A percentile compares a stretch with the other conserved stretches of the same genome.
Conservation (phyloP, 2,329 filamentous ascomycete species). For the Fusarium sp. region DNA sequence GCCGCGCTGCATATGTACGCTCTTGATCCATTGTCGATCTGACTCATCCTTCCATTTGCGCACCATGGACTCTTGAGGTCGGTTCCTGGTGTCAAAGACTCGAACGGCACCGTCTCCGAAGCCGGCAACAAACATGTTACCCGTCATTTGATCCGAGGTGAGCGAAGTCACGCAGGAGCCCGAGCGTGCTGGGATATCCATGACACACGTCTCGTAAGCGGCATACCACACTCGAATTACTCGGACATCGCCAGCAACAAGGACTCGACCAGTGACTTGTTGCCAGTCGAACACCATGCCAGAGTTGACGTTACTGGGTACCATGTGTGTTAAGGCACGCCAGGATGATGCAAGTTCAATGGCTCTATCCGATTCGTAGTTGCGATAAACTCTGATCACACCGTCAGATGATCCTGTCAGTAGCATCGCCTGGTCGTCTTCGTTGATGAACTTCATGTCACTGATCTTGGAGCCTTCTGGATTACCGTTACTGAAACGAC, state of each 20-base stretch:
- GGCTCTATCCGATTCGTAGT: conserved; percentile 81
- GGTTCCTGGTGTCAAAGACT: conserved; percentile 89
- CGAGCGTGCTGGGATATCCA: conserved; percentile 93
- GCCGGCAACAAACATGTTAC: conserved; percentile 93
- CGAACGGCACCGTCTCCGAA: conserved; percentile 95
- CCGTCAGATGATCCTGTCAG: conserved; percentile 97
- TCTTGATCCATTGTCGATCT: conserved; percentile 90
- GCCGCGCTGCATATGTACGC: conserved; percentile 95
- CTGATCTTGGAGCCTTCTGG: conserved; percentile 91
- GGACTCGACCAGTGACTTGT: conserved; percentile 91
- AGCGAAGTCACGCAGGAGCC: conserved; percentile 95
- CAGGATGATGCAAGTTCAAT: conserved; percentile 91
- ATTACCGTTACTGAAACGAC: conserved; percentile 93
- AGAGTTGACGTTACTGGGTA: conserved; percentile 92
- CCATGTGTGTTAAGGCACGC: conserved; percentile 91
- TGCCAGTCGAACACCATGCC: conserved; percentile 99
- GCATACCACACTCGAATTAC: conserved; percentile 98
- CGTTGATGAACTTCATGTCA: conserved; percentile 96
- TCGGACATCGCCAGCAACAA: conserved; percentile 96
- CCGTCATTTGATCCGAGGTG: conserved; percentile 97
- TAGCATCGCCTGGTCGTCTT: conserved; percentile 93
- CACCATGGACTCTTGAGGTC: conserved; percentile 90
- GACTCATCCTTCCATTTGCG: conserved; percentile 94
- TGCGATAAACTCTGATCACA: conserved; percentile 90
- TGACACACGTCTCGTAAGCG: conserved; percentile 88